Evolutionary conservation across 1,139 yeast genomes (phyloP).

Genomic region (Protomyces pachydermus): DNA sequence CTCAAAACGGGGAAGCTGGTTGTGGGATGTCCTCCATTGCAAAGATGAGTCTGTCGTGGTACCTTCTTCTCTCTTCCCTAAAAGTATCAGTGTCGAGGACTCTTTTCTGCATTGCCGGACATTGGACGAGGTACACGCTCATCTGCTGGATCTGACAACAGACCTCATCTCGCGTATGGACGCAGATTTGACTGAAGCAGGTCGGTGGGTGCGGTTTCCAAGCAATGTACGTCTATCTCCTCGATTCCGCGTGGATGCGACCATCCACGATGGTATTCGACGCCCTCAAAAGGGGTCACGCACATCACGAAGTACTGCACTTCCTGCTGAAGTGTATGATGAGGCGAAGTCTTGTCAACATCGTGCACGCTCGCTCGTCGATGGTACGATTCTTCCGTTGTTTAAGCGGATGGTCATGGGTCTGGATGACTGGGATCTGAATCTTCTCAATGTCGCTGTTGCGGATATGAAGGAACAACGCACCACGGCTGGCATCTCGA

Average conservation of each 20-base stretch:
- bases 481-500: slow-evolving; percentile 2
- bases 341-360: background rate
- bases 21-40: slow-evolving; percentile 39
- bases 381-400: slow-evolving; percentile 22
- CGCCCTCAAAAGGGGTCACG: background rate
- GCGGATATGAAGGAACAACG: slow-evolving; percentile 19
- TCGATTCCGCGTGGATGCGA: slow-evolving; percentile 16
- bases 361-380: slow-evolving; percentile 21
- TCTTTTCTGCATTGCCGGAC: slow-evolving; percentile 34
- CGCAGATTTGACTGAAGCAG: slow-evolving; percentile 20
- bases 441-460: slow-evolving; percentile 29
- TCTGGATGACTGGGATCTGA: slow-evolving; percentile 18
- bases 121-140: slow-evolving; percentile 30
- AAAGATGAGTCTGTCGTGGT: slow-evolving; percentile 34
- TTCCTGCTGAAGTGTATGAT: slow-evolving; percentile 22
- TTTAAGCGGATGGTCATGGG: slow-evolving; percentile 9
- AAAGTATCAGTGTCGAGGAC: slow-evolving; percentile 40
- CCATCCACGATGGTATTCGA: slow-evolving; percentile 12
- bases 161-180: slow-evolving; percentile 26
- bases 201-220: slow-evolving; percentile 16
- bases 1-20: slow-evolving; percentile 28
- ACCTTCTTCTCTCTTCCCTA: slow-evolving; percentile 35
- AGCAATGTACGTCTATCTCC: slow-evolving; percentile 4
- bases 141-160: slow-evolving; percentile 28
- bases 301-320: slow-evolving; percentile 19